Base-by-base conservation (phyloP, 2,329 filamentous ascomycete genomes). In the Leptosphaerulina australis region DNA sequence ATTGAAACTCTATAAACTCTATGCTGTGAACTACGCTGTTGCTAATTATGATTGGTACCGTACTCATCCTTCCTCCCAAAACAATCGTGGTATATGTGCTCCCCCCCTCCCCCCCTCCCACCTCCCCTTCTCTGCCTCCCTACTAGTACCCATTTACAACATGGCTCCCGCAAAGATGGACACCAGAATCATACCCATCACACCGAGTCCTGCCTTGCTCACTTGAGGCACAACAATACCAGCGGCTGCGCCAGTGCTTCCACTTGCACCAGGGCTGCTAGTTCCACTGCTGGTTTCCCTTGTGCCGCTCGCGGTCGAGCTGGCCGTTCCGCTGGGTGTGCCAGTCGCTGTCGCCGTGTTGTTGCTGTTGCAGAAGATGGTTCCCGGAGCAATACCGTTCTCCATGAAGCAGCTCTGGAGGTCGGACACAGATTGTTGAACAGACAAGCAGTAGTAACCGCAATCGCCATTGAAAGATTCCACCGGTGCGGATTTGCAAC, bases 401-500 rank as follows among this genome's bases (percentile, higher is more conserved):
- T 66, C 56, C 60, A 63, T 60, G 31, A 66, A 66, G 47, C 68
- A 71, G 20, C 53, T 59, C 45, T 59, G 53, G 3, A 71, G 51
- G 15, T 69, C 63, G 6, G 47, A 55, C 25, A 69, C 58, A 5
- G 53, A 54, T 36, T 71, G 67, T 24, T 62, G 58, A 11, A 61
- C 49, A 7, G 60, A 55, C 2, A 71, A 58, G 39, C 68, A 71
- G 50, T 65, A 70, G 41, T 60, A 56, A 11, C 64, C 66, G 53
- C 68, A 71, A 22, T 59, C 51, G 44, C 58, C 59, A 29, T 64
- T 68, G 49, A 55, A 70, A 2, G 52, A 46, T 38, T 69, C 60
- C 35, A 70, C 67, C 5, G 66, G 61, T 6, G 66, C 67, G 25
- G 53, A 50, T 30, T 69, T 69, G 64, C 68, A 71, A 63, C 68